These are phyloP conservation scores for Tuber brumale DNA, from an alignment of 495 filamentous ascomycete species.

Conservation along the genomic window DNA sequence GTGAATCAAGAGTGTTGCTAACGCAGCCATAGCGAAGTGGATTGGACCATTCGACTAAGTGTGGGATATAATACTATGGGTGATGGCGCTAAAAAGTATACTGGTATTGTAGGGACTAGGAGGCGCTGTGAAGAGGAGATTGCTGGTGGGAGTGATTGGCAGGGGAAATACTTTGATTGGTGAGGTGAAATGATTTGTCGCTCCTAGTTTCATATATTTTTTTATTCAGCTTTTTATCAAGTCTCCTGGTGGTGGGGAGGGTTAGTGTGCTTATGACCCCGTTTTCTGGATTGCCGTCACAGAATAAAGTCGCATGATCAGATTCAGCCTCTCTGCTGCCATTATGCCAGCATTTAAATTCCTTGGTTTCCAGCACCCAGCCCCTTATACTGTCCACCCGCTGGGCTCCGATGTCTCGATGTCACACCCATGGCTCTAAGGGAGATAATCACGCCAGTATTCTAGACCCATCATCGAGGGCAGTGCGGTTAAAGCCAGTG, in stretches of 20 bases:
- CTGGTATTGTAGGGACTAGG: no score
- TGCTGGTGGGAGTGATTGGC: no score
- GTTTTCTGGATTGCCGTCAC: not conserved
- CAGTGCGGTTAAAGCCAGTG: not conserved
- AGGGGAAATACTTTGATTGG: no score
- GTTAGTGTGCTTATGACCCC: no score
- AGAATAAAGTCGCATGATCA: not conserved
- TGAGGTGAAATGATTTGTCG: no score
- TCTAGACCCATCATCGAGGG: not conserved
- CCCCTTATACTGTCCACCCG: not conserved
- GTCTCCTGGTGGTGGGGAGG: no score
- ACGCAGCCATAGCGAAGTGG: conserved; percentile 17
- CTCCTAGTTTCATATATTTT: no score
- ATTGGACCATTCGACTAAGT: conserved; percentile 12
- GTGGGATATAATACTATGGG: not conserved
- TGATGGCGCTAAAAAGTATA: no score
- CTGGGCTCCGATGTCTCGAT: not conserved
- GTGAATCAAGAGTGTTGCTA: conserved; percentile 19
- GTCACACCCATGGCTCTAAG: not conserved
- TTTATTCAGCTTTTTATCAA: no score
- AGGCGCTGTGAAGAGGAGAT: not conserved
- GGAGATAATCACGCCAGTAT: not conserved
- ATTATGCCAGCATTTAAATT: no score
- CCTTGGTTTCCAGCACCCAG: no score
- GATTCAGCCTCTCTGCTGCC: not conserved